Evolutionary conservation across 352 stramenopile species (phyloP).

Genomic region (Globisporangium radiosum): DNA sequence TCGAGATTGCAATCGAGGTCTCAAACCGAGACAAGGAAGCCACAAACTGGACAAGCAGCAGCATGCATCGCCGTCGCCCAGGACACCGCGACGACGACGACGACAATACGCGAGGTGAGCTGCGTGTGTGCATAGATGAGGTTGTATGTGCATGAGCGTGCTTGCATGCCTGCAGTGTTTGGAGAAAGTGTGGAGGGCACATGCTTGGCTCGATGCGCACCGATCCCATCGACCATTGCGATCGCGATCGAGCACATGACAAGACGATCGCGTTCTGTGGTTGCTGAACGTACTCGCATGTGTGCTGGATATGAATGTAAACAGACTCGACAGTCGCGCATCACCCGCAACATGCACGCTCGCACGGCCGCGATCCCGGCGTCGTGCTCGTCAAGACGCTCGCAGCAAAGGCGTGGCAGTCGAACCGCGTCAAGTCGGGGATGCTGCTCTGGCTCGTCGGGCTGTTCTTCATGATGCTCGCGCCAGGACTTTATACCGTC

Average conservation of each 20-base stretch:
- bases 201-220: too few species aligned
- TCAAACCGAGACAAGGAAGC: not conserved
- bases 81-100: conserved; percentile 11
- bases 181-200: too few species aligned
- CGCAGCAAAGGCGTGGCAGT: conserved; percentile 44
- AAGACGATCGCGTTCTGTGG: not conserved
- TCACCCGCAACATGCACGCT: not conserved
- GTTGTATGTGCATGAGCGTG: not conserved
- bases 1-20: not conserved
- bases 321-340: conserved; percentile 1
- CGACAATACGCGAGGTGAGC: conserved; percentile 6
- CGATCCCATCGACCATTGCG: too few species aligned
- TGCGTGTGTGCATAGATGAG: not conserved
- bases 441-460: conserved; percentile 65
- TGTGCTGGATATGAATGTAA: not conserved
- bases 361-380: conserved; percentile 25
- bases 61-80: conserved; percentile 22
- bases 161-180: not conserved
- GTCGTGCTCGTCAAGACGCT: conserved; percentile 48
- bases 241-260: too few species aligned
- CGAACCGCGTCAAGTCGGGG: conserved; percentile 57
- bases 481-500: conserved; percentile 44
- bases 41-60: not conserved
- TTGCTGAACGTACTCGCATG: not conserved
- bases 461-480: conserved; percentile 79